phyloP scores from a whole-genome alignment of 352 stramenopile species.

The Phytophthora foliorum region DNA sequence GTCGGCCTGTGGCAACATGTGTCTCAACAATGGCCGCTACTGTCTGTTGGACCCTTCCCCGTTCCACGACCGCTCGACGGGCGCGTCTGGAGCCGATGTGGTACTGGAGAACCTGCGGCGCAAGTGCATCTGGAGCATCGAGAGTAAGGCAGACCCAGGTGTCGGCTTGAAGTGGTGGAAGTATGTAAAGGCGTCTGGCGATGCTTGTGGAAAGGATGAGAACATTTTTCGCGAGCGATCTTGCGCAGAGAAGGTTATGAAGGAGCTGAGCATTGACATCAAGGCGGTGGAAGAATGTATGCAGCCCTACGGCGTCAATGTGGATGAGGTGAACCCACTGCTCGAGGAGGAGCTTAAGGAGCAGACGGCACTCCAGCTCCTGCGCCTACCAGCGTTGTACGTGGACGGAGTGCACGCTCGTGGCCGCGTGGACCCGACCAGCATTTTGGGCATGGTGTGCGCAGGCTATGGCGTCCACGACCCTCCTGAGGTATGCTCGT shows the following conservation, averaged over 20 bases:
- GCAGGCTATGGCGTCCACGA: slow-evolving; percentile 84
- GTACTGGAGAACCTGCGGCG: slow-evolving; percentile 94
- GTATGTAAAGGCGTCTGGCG: slow-evolving; percentile 94
- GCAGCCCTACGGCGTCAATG: slow-evolving; percentile 89
- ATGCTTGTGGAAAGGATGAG: slow-evolving; percentile 87
- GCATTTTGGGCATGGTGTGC: slow-evolving; percentile 90
- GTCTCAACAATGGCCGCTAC: slow-evolving; percentile 97
- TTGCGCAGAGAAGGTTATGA: slow-evolving; percentile 93
- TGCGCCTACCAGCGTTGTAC: slow-evolving; percentile 94
- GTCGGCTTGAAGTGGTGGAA: slow-evolving; percentile 95
- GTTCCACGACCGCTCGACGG: slow-evolving; percentile 94
- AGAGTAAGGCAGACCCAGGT: slow-evolving; percentile 78
- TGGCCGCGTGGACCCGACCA: slow-evolving; percentile 90
- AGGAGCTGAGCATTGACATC: slow-evolving; percentile 86
- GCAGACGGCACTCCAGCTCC: slow-evolving; percentile 92
- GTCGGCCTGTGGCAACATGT: slow-evolving; percentile 96
- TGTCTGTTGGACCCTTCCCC: slow-evolving; percentile 95
- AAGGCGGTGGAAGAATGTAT: slow-evolving; percentile 95
- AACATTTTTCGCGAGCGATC: slow-evolving; percentile 87
- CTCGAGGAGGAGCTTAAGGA: slow-evolving; percentile 92
- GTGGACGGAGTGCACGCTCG: slow-evolving; percentile 96
- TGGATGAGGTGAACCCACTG: slow-evolving; percentile 90
- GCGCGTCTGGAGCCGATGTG: slow-evolving; percentile 95
- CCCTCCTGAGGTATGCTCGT: slow-evolving; percentile 82
- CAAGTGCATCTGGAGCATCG: slow-evolving; percentile 96